Percentiles rank a stretch among this genome's conserved stretches.
These are phyloP conservation scores for Allodekkera sacchari DNA, from an alignment of 805 yeast genomes.

Conservation along the genomic window DNA sequence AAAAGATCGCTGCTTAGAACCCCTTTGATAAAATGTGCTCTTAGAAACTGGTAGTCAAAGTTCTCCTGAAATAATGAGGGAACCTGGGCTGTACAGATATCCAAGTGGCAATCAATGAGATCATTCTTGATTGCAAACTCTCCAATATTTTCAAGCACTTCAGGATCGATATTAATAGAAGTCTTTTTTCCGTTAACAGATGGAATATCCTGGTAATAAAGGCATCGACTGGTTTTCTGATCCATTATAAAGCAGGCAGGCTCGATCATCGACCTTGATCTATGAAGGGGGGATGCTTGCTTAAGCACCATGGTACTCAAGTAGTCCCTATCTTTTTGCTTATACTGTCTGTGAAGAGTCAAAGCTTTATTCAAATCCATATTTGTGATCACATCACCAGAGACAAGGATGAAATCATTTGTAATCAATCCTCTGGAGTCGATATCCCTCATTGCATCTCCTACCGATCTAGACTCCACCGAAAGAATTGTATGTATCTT, in stretches of 20 bases:
- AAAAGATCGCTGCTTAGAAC: constrained; percentile 83
- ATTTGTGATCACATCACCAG: constrained; percentile 95
- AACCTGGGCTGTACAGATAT: constrained; percentile 88
- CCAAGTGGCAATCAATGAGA: constrained; percentile 92
- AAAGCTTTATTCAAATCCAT: constrained; percentile 69
- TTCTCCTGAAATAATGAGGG: constrained; percentile 95
- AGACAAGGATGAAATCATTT: constrained; percentile 81
- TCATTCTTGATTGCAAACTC: constrained; percentile 84
- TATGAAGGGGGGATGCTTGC: constrained; percentile 75
- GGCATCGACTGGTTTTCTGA: constrained; percentile 61
- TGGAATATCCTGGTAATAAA: constrained; percentile 77
- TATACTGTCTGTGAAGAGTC: constrained; percentile 65
- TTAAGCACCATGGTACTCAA: constrained; percentile 91
- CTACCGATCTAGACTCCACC: constrained; percentile 83
- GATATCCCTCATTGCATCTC: constrained; percentile 95
- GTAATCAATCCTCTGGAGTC: constrained; percentile 85
- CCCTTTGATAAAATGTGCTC: constrained; percentile 86
- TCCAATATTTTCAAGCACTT: constrained; percentile 65
- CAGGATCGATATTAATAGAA: constrained; percentile 68
- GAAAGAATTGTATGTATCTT: constrained; percentile 71
- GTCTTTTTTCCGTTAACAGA: constrained; percentile 37
- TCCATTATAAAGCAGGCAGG: constrained; percentile 84
- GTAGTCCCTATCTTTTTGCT: constrained; percentile 74
- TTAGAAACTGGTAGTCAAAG: constrained; percentile 82
- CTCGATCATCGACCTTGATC: constrained; percentile 72